Base-by-base conservation (phyloP, 2,329 filamentous ascomycete genomes). In the Ophiostoma australiae region DNA sequence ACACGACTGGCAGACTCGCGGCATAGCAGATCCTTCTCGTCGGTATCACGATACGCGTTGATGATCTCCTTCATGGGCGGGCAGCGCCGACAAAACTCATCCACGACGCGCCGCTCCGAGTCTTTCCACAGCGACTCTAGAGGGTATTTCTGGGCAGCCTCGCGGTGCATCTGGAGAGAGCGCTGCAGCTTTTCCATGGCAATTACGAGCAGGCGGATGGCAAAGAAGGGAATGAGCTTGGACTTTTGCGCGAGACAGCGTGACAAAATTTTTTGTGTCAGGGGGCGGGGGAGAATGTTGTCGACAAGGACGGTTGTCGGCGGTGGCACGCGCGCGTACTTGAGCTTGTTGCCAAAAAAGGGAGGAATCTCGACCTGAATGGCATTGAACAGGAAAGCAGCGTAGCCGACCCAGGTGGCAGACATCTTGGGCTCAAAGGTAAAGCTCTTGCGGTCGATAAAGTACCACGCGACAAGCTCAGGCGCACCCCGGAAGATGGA, bases 371-470 rank as follows among this genome's bases (percentile, higher is more conserved):
- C 88, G 48, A 96, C 82, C 71, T 90, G 86, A 66, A 97, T 88
- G 0, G 90, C 88, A 73, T 91, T 91, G 79, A 96, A 97, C 5
- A 99, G 81, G 73, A 98, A 92, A 0, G 93, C 89, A 0, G 93
- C 93, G 78, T 96, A 97, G 61, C 94, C 94, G 75, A 98, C 91
- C 95, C 95, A 99, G 0, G 93, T 95, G 65, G 93, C 90, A 3
- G 93, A 95, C 5, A 96, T 84, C 77, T 97, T 98, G 0, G 95
- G 94, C 61, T 98, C 94, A 73, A 97, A 93, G 0, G 90, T 88
- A 76, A 98, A 95, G 70, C 90, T 87, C 72, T 87, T 89, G 77
- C 93, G 94, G 77, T 87, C 89, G 63, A 89, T 84, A 77, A 97
- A 98, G 78, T 96, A 99, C 76, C 93, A 89, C 63, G 93, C 91